Evolutionary conservation across 441 rosid genomes (phyloP).

Genomic region (Pelargonium australe): DNA sequence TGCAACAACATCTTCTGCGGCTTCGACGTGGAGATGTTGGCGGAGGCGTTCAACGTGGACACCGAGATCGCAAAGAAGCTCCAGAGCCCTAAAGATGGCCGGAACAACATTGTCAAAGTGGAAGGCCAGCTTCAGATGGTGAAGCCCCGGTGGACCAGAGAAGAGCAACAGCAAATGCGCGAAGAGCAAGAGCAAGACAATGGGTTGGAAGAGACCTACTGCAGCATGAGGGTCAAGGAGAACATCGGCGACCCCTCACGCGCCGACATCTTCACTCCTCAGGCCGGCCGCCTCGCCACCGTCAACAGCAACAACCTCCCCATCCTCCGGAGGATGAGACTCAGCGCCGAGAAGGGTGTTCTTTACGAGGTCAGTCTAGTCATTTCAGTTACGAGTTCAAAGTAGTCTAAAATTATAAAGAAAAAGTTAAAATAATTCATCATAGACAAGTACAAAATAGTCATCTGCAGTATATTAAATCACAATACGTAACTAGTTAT

Average conservation of each 20-base stretch:
- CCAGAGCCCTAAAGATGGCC: slow-evolving; percentile 13
- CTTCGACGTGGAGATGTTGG: slow-evolving; percentile 25
- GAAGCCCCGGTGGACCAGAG: slow-evolving; percentile 1
- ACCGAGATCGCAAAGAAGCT: slow-evolving; percentile 17
- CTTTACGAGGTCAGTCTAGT: too few relatives aligned
- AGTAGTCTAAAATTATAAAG: too few relatives aligned
- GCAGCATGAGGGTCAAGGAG: slow-evolving; percentile 21
- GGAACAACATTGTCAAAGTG: slow-evolving; percentile 26
- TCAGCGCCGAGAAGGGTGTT: background rate
- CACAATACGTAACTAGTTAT: too few relatives aligned
- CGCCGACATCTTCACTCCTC: background rate
- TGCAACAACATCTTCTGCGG: slow-evolving; percentile 22
- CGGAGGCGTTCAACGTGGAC: slow-evolving; percentile 28
- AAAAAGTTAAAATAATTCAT: too few relatives aligned
- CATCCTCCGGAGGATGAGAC: slow-evolving; percentile 32
- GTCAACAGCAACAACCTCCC: background rate
- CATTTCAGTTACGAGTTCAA: too few relatives aligned
- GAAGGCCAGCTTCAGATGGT: slow-evolving; percentile 9
- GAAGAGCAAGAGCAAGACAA: slow-evolving; percentile 4
- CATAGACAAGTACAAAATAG: too few relatives aligned
- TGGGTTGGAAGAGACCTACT: slow-evolving; percentile 28
- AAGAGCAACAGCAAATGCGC: too few relatives aligned
- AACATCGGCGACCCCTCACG: background rate
- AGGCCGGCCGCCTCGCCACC: background rate
- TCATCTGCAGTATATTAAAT: too few relatives aligned